Evolutionary conservation across 2,329 filamentous ascomycete species (phyloP), one percentile per base, ranked within the genome.

Genomic region (Aureobasidium sp.): DNA sequence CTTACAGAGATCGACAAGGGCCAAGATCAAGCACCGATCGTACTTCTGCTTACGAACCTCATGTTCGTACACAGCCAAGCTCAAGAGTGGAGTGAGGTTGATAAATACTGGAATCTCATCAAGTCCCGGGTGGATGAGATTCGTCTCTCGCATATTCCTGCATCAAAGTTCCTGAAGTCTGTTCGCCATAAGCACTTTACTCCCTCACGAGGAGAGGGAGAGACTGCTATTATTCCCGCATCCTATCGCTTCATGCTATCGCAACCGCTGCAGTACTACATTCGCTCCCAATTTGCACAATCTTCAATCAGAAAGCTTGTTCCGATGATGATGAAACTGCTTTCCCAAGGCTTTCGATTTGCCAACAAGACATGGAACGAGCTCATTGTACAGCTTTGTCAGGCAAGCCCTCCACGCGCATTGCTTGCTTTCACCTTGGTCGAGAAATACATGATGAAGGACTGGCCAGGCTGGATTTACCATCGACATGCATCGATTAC

Each of bases 351-450:
- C 11, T 97, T 93, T 76, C 76, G 78, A 30, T 74, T 97, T 62
- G 87, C 90, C 69, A 86, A 83, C 70, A 82, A 81, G 67, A 91
- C 90, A 67, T 96, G 91, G 91, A 94, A 96, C 71, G 79, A 82
- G 55, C 86, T 89, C 65, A 81, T 96, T 61, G 84, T 88, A 67
- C 74, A 81, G 54, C 83, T 97, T 30, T 83, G 85, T 29, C 76
- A 79, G 14, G 14, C 37, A 1, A 39, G 41, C 16, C 71, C 71
- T 29, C 68, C 72, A 16, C 79, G 81, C 48, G 81, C 82, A 67
- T 75, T 83, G 51, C 79, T 87, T 25, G 91, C 91, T 41, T 96
- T 94, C 74, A 71, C 76, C 27, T 75, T 86, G 57, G 93, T 89
- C 70, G 93, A 97, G 76, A 75, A 79, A 29, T 83, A 85, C 63